These are phyloP conservation scores for Asparagopsis taxiformis DNA, from an alignment of 31 red algal genomes.

Conservation along the genomic window DNA sequence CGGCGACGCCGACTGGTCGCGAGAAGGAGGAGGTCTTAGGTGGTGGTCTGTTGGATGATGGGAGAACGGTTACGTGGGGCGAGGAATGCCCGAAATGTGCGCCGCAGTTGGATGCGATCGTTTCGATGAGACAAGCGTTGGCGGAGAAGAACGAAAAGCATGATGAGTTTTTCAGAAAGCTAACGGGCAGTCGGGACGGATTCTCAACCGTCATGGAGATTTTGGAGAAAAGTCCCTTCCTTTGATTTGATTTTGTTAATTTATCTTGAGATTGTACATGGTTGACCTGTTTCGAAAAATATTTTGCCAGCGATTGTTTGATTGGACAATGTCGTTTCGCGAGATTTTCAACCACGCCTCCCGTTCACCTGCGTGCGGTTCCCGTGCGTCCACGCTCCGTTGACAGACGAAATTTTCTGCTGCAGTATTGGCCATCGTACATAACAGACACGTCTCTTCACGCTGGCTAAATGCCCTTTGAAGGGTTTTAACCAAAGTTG, in stretches of 20 bases:
- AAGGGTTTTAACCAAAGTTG: too few species aligned
- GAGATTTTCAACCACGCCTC: too few species aligned
- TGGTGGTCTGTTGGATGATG: background rate
- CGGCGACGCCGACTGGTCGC: constrained; percentile 20
- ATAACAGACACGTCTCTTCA: too few species aligned
- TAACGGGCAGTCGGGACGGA: constrained; percentile 34
- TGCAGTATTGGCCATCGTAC: too few species aligned
- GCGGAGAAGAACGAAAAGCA: constrained; percentile 56
- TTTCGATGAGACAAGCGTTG: constrained; percentile 49
- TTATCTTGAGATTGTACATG: background rate
- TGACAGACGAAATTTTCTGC: too few species aligned
- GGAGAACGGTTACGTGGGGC: constrained; percentile 27
- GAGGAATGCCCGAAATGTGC: constrained; percentile 58
- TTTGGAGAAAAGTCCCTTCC: constrained; percentile 41
- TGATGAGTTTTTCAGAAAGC: constrained; percentile 54
- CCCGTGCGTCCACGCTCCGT: too few species aligned
- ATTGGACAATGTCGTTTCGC: too few species aligned
- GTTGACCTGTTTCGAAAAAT: background rate
- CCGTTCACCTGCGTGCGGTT: too few species aligned
- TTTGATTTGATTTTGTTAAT: background rate
- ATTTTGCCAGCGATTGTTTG: background rate
- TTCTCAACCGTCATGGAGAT: constrained; percentile 37
- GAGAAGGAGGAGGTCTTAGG: constrained; percentile 10
- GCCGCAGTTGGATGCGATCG: constrained; percentile 33
- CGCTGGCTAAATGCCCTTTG: too few species aligned